A percentile compares a stretch with the other conserved stretches of the same genome.
Evolutionary conservation across 345 rosid genomes (phyloP).

Genomic region (Salix caprea): DNA sequence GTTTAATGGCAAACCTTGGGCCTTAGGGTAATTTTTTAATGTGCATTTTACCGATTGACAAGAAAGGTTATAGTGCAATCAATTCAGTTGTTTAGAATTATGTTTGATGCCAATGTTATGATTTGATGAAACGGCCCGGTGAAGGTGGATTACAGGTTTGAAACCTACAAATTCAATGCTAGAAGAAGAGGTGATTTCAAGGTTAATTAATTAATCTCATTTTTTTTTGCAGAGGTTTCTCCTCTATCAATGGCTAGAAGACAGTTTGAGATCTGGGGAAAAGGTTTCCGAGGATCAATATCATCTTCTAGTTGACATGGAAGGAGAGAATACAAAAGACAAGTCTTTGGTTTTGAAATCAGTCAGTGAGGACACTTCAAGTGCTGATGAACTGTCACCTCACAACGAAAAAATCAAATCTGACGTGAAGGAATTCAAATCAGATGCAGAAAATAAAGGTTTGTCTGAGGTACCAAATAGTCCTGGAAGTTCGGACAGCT

Average conservation of each 20-base stretch:
- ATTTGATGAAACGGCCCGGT: not conserved
- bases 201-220: not conserved
- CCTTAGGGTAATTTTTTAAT: no score
- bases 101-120: not conserved
- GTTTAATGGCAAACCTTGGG: not conserved
- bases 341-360: slow-evolving; percentile 24
- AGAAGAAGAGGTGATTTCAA: not conserved
- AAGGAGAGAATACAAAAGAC: slow-evolving; percentile 21
- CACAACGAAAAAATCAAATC: slow-evolving; percentile 34
- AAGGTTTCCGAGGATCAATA: slow-evolving; percentile 68
- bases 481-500: slow-evolving; percentile 33
- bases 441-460: slow-evolving; percentile 14
- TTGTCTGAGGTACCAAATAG: slow-evolving; percentile 21
- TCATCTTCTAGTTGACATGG: slow-evolving; percentile 33
- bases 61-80: no score
- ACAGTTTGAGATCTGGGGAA: slow-evolving; percentile 61
- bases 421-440: slow-evolving; percentile 16
- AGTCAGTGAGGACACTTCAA: slow-evolving; percentile 20
- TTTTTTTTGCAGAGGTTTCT: slow-evolving; percentile 50
- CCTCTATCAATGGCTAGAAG: slow-evolving; percentile 79
- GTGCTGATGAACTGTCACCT: slow-evolving; percentile 30
- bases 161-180: not conserved
- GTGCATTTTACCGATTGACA: no score
- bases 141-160: not conserved
- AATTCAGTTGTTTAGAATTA: no score